Percentiles rank a stretch among this genome's conserved stretches.
These are phyloP conservation scores for Sisymbrium irio DNA, from an alignment of 345 rosid genomes.

Conservation along the genomic window DNA sequence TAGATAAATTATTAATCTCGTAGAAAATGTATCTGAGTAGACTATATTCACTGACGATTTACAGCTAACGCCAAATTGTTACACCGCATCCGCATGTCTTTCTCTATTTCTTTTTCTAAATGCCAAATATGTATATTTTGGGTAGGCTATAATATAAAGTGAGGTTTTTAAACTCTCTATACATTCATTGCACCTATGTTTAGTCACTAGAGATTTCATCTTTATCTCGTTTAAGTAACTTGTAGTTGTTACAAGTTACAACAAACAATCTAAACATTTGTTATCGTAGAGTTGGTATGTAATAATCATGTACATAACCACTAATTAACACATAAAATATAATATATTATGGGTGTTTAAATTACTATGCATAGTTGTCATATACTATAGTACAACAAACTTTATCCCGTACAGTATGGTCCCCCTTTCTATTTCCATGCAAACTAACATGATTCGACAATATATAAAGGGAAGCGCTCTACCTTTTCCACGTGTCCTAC, in stretches of 20 bases:
- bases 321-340: not conserved
- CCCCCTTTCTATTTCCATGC: conserved; percentile 14
- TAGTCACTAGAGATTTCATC: not conserved
- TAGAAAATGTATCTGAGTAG: not conserved
- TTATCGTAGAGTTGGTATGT: not conserved
- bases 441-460: not conserved
- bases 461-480: not conserved
- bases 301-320: not conserved
- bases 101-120: not conserved
- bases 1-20: not conserved
- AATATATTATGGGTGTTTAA: not conserved
- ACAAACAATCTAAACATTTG: not conserved
- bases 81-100: not conserved
- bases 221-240: not conserved
- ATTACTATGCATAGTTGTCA: not conserved
- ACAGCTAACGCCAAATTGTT: no score
- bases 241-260: not conserved
- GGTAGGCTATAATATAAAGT: not conserved
- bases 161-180: not conserved
- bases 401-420: not conserved
- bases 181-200: not conserved
- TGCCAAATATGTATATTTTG: not conserved
- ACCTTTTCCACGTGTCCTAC: not conserved
- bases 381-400: not conserved
- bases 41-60: not conserved